Conservation (phyloP, 78 protist genomes). For the Cavenderia fasciculata region DNA sequence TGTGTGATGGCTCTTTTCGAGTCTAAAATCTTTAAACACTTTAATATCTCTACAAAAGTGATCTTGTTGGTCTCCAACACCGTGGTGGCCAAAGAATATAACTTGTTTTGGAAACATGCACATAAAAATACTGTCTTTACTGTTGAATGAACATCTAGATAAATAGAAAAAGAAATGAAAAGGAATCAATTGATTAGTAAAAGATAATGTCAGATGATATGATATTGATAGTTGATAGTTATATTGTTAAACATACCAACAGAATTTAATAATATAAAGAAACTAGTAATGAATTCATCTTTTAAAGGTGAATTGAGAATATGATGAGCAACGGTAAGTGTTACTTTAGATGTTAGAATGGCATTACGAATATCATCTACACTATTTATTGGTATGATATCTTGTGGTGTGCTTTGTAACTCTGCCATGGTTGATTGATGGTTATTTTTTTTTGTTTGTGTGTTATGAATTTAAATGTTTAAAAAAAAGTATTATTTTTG, state of each 20-base stretch:
- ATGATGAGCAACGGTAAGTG: background rate
- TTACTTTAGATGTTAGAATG: slow-evolving; percentile 17
- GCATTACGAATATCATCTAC: slow-evolving; percentile 21
- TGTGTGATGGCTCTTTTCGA: slow-evolving; percentile 48
- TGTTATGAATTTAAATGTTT: too few relatives aligned
- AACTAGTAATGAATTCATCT: slow-evolving; percentile 43
- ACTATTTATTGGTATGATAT: slow-evolving; percentile 6
- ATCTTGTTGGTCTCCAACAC: slow-evolving; percentile 39
- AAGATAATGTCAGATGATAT: background rate
- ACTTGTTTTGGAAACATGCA: slow-evolving; percentile 19
- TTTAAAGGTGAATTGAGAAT: slow-evolving; percentile 29
- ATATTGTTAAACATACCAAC: slow-evolving; percentile 11
- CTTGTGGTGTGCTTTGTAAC: too few relatives aligned
- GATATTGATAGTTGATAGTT: background rate
- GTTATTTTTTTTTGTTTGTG: too few relatives aligned
- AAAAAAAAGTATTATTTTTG: too few relatives aligned
- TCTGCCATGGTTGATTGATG: too few relatives aligned
- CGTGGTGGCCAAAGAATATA: background rate
- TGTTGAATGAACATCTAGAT: slow-evolving; percentile 46
- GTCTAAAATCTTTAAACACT: slow-evolving; percentile 69
- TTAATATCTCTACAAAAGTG: slow-evolving; percentile 70
- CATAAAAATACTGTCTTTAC: slow-evolving; percentile 13
- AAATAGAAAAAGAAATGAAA: background rate
- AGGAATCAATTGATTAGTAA: background rate
- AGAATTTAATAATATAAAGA: slow-evolving; percentile 29